Base-by-base conservation (phyloP, 306 rosid genomes). In the Medicago arabica region DNA sequence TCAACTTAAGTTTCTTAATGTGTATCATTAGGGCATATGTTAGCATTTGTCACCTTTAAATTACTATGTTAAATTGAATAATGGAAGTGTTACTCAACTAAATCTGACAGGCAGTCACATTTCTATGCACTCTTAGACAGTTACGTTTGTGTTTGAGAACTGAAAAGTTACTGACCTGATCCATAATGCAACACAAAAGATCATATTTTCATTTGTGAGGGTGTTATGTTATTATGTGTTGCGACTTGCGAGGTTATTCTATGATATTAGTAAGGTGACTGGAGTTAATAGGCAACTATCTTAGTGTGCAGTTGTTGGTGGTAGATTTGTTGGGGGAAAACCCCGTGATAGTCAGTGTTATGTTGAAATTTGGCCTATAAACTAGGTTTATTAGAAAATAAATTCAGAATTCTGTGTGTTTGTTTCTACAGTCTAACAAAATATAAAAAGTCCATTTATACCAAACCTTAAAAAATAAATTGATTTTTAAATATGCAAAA, bases 341-440 rank as follows among this genome's bases (percentile, higher is more conserved):
- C 34, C 31, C 63, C 1, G n/a, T 57, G 38, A 21, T 23, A 9
- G 62, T 58, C 23, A 58, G 23, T 31, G 13, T 62, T 8, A 39
- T 31, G 18, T 38, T 31, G 4, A 62, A 34, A 60, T 13, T 10
- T 60, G 43, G 67, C 17, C 41, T 7, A 61, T 62, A 62, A 34
- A 62, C 21, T 21, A 62, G 23, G 36, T 34, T 28, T 34, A 31
- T 62, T 38, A 15, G 19, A 8, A 62, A 62, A 31, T 31, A n/a
- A 61, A 61, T 31, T 61, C 40, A 31, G 44, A 61, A 8, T 53
- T 53, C 13, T 53, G 67, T 62, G 67, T 62, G 67, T 62, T 34
- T 62, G 34, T n/a, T 34, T 62, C 67, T 34, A 6, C 6, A n/a
- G 23, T n/a, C 68, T 44, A 54, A n/a, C 46, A 73, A 54, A 54